Base-by-base conservation (phyloP, 345 rosid species). In the Gossypium bickii region DNA sequence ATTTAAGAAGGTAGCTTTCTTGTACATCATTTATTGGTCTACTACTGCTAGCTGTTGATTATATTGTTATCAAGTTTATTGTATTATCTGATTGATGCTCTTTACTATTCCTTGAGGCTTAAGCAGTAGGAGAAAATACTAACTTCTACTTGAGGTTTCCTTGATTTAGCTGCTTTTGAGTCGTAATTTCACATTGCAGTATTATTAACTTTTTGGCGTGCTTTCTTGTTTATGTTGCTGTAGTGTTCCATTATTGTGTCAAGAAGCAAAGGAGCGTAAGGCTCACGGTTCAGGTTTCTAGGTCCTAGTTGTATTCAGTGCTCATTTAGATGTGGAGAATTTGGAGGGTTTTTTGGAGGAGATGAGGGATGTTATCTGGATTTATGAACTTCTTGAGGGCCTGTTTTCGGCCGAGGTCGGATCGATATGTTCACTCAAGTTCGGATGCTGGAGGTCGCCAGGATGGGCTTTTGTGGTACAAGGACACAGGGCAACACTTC, bases 341-440 rank as follows among this genome's bases (percentile, higher is more conserved):
- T 78, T 51, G 76, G 83, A 79, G 86, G 89, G 83, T 72, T 84
- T 81, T 82, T 76, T 82, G 82, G 91, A 81, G 85, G 93, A 90
- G 91, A 92, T 92, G 97, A 92, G 96, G 96, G 96, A 92, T 92
- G 97, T 85, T 92, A 82, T 85, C 93, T 76, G 96, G 83, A 80
- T 87, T 90, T 71, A 86, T 89, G 87, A 90, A 86, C 85, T 82
- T 89, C 82, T 83, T 90, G 76, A 84, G 84, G 90, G 92, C 96
- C 89, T 92, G 97, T 78, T 84, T 92, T 80, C 85, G 92, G 92
- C 91, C 92, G 63, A 88, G 88, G 82, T 86, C 96, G 15, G 93
- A 82, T 74, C 85, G 82, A 20, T 82, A 86, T 74, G 88, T 78
- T 73, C 89, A 86, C 78, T 65, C 85, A 6, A 82, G 56, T 72